Evolutionary conservation across 208 protist genomes (phyloP).

Genomic region (Acanthamoeba royreba): DNA sequence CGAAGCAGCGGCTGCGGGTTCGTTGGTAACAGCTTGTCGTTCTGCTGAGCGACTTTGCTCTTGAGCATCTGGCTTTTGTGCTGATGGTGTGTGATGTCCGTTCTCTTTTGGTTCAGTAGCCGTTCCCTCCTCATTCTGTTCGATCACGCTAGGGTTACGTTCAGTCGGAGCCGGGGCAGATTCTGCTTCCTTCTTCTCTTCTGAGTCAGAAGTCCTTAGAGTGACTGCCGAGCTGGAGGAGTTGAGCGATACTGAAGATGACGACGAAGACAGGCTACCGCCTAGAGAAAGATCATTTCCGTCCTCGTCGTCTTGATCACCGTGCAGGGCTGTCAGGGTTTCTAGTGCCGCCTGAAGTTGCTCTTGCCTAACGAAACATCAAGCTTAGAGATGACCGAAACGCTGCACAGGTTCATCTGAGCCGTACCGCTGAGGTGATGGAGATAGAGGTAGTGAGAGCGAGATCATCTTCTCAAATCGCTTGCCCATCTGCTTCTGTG

Average conservation of each 20-base stretch:
- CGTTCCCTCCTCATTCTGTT: too few relatives aligned
- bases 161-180: too few relatives aligned
- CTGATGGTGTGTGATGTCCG: too few relatives aligned
- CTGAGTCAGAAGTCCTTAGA: too few relatives aligned
- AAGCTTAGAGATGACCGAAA: background rate
- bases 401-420: too few relatives aligned
- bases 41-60: too few relatives aligned
- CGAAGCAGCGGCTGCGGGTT: too few relatives aligned
- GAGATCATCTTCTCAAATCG: background rate
- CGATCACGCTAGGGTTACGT: too few relatives aligned
- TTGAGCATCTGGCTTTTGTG: too few relatives aligned
- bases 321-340: background rate
- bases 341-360: background rate
- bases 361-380: background rate
- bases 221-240: background rate
- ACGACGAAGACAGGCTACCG: background rate
- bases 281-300: background rate
- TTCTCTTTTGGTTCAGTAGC: too few relatives aligned
- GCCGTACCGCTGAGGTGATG: background rate
- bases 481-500: background rate
- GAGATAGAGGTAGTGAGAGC: background rate
- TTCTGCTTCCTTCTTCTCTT: too few relatives aligned
- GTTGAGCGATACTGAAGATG: background rate
- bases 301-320: background rate
- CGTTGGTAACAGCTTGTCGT: background rate